Base-by-base conservation (phyloP, 2,329 filamentous ascomycete genomes). In the Cadophora sp. region DNA sequence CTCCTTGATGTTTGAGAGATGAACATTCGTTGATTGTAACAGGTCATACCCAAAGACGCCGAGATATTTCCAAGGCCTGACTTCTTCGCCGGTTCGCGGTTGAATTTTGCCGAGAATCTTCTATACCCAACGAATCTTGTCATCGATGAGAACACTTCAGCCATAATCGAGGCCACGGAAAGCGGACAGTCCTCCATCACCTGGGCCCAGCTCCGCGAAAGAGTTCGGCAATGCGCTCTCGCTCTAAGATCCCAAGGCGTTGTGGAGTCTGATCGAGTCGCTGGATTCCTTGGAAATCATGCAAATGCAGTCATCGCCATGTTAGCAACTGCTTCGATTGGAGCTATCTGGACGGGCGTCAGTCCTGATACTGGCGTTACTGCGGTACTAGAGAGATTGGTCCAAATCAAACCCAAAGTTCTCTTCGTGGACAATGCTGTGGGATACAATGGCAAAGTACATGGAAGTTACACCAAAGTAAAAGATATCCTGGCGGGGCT, bases 101-200 rank as follows among this genome's bases (percentile, higher is more conserved):
- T 98, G 71, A 99, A 98, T 79, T 98, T 97, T 77, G 94, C 95
- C 30, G 93, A 98, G 81, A 99, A 99, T 78, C 83, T 98, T 63
- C 87, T 99, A 3, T 97, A 90, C 78, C 95, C 95, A 3, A 83
- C 83, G 59, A 81, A 85, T 45, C 80, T 79, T 24, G 74, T 80
- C 16, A 79, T 88, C 7, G 81, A 90, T 70, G 85, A 89, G 60
- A 79, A 87, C 55, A 83, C 85, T 4, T 80, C 87, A 7, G 94
- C 94, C 20, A 84, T 97, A 55, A 91, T 97, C 73, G 92, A 91
- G 30, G 90, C 88, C 4, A 97, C 93, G 13, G 95, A 98, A 80
- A 78, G 83, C 18, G 87, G 86, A 2, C 78, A 80, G 59, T 77
- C 79, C 64, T 84, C 82, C 1, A 82, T 91, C 33, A 90, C 91